A percentile compares a stretch with the other conserved stretches of the same genome.
phyloP scores from a whole-genome alignment of 495 filamentous ascomycete genomes.

The Hypoxylon intermedium region DNA sequence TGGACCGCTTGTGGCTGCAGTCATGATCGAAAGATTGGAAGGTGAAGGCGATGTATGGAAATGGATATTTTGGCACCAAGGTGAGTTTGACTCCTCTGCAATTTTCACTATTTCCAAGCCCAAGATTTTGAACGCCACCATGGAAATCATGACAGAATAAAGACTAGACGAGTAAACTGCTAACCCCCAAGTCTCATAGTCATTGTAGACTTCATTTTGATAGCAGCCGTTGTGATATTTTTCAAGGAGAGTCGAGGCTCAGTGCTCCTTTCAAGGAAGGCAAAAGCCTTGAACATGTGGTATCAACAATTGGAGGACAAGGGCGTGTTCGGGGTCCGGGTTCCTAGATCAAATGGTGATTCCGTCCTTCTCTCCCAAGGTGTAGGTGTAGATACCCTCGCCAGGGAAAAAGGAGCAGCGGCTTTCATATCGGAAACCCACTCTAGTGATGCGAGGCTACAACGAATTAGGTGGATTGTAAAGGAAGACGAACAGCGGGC shows the following conservation, averaged over 20 bases:
- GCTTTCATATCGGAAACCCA: slow-evolving; percentile 41
- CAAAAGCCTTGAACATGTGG: slow-evolving; percentile 75
- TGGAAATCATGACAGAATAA: neutral
- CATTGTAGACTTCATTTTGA: slow-evolving; percentile 69
- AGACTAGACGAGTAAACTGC: neutral
- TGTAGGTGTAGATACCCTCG: neutral
- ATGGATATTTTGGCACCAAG: slow-evolving; percentile 73
- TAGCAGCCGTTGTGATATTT: slow-evolving; percentile 66
- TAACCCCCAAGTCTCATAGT: slow-evolving; percentile 44
- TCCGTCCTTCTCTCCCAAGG: neutral
- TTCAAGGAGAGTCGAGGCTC: slow-evolving; percentile 86
- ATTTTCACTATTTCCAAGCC: neutral
- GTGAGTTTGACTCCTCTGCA: slow-evolving; percentile 2
- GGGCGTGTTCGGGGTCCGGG: slow-evolving; percentile 68
- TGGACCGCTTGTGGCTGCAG: slow-evolving; percentile 75
- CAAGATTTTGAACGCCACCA: neutral
- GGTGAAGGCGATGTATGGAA: slow-evolving; percentile 65
- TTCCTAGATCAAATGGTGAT: slow-evolving; percentile 20
- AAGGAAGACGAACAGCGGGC: slow-evolving; percentile 81
- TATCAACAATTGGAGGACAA: slow-evolving; percentile 73
- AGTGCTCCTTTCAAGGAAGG: slow-evolving; percentile 82
- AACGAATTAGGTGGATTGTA: slow-evolving; percentile 83
- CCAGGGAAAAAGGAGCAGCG: slow-evolving; percentile 39
- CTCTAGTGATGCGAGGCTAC: slow-evolving; percentile 37
- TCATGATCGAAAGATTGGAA: slow-evolving; percentile 65